Evolutionary conservation across 208 protist species (phyloP), one percentile per base, ranked within the genome.

Genomic region (Angomonas ambiguus): DNA sequence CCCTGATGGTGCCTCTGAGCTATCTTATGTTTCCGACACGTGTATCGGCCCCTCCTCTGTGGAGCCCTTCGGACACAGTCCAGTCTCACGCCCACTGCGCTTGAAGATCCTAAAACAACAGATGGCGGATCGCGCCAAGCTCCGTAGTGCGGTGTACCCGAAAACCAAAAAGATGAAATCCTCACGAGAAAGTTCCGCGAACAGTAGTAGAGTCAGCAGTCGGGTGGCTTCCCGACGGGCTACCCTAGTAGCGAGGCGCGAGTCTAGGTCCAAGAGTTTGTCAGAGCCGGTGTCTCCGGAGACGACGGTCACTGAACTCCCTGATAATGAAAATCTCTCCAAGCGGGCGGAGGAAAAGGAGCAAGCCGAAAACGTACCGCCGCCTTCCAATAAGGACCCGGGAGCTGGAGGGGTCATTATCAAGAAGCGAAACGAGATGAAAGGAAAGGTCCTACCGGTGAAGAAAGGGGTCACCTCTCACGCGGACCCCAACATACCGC

Each of bases 21-120:
- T 53, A 20, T 22, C 45, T 8, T 53, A 53, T 20, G 45, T 53
- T 5, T 53, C 45, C 18, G 45, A 53, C 45, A 24, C 18, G 8
- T 53, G 10, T 24, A n/a, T 24, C 8, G 45, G 45, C 8, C 24
- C 18, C 20, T 24, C 45, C 45, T 53, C 45, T 53, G 45, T 8
- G 45, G 45, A 53, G 45, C 45, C 10, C 18, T 53, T 53, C 45
- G 45, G 45, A 5, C 45, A 53, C 20, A 53, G 45, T 53, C 45
- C 45, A 27, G 45, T 53, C 45, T 53, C 45, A 4, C 45, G 18
- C 16, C 5, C 13, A 5, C 24, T 53, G 45, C 45, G 45, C 5
- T 5, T 53, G 16, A 53, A 53, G 20, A 53, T 53, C 5, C 24
- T 53, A n/a, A 53, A n/a, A 53, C 8, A 53, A 20, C 45, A 53